These are phyloP conservation scores for Jackrogersella minutella DNA, from an alignment of 495 filamentous ascomycete genomes.

Conservation along the genomic window DNA sequence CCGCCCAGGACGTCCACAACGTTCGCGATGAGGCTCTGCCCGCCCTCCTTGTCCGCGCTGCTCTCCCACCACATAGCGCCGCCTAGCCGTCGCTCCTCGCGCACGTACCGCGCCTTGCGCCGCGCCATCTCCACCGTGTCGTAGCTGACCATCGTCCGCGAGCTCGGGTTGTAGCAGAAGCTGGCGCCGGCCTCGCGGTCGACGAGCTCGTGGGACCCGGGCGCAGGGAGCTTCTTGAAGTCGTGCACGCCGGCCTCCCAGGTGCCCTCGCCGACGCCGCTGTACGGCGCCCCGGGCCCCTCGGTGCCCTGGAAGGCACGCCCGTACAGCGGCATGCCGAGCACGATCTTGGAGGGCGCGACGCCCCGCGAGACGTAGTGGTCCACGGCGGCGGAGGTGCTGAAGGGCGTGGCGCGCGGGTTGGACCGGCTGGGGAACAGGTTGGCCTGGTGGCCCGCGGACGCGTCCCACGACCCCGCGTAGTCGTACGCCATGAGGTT, in stretches of 20 bases:
- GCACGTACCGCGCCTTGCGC: constrained; percentile 75
- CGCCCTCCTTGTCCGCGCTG: constrained; percentile 74
- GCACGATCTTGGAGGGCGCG: constrained; percentile 71
- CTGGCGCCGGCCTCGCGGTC: constrained; percentile 68
- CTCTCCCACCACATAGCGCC: constrained; percentile 99
- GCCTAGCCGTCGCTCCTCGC: constrained; percentile 65
- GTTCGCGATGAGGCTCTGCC: constrained; percentile 73
- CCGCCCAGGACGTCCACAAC: constrained; percentile 69
- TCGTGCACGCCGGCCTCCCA: constrained; percentile 94
- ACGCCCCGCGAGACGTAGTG: constrained; percentile 75
- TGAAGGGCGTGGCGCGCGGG: constrained; percentile 75
- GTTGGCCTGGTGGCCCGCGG: constrained; percentile 84
- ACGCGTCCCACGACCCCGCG: constrained; percentile 77
- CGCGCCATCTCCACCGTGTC: constrained; percentile 74
- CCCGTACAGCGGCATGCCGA: constrained; percentile 94
- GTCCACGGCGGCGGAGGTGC: constrained; percentile 69
- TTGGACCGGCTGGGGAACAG: constrained; percentile 65
- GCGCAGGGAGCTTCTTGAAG: constrained; percentile 72
- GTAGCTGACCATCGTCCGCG: constrained; percentile 76
- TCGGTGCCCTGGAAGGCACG: constrained; percentile 81
- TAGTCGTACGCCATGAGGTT: constrained; percentile 92
- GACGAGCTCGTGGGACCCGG: constrained; percentile 59
- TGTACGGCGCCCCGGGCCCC: constrained; percentile 73
- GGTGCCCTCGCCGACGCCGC: constrained; percentile 73
- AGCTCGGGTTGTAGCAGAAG: constrained; percentile 72